Percentiles rank a stretch among this genome's conserved stretches.
These are phyloP conservation scores for Aechmea fasciata DNA, from an alignment of 176 grass and related monocot genomes.

Conservation along the genomic window DNA sequence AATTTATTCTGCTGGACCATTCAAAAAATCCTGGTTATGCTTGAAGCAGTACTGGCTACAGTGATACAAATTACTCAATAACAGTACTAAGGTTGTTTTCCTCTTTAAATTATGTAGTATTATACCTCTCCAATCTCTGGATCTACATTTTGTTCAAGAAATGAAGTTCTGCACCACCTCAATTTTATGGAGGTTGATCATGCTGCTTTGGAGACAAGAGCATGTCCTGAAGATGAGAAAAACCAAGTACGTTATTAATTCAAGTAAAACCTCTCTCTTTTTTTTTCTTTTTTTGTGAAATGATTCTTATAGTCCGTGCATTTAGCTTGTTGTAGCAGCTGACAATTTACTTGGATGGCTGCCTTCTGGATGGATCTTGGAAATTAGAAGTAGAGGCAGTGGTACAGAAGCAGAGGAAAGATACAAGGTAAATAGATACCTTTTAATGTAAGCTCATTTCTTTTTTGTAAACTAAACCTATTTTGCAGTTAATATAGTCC, in stretches of 20 bases:
- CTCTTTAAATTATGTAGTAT: constrained; percentile 26
- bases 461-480: no score
- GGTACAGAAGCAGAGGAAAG: constrained; percentile 38
- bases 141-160: constrained; percentile 39
- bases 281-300: not conserved
- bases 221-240: not conserved
- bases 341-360: constrained; percentile 26
- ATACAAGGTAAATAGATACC: constrained; percentile 34
- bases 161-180: constrained; percentile 31
- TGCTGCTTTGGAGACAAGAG: constrained; percentile 9
- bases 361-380: constrained; percentile 34
- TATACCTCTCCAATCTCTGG: constrained; percentile 39
- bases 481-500: no score
- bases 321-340: constrained; percentile 1
- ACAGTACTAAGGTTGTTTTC: not conserved
- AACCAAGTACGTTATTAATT: constrained; percentile 23
- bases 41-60: not conserved
- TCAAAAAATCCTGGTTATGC: not conserved
- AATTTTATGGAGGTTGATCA: constrained; percentile 30
- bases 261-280: not conserved
- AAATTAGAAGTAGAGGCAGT: constrained; percentile 37
- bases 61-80: not conserved
- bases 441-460: no score
- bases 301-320: not conserved
- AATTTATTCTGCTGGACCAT: not conserved